Conservation (phyloP, 2,329 filamentous ascomycete species). For the Decorospora gaudefroyi region DNA sequence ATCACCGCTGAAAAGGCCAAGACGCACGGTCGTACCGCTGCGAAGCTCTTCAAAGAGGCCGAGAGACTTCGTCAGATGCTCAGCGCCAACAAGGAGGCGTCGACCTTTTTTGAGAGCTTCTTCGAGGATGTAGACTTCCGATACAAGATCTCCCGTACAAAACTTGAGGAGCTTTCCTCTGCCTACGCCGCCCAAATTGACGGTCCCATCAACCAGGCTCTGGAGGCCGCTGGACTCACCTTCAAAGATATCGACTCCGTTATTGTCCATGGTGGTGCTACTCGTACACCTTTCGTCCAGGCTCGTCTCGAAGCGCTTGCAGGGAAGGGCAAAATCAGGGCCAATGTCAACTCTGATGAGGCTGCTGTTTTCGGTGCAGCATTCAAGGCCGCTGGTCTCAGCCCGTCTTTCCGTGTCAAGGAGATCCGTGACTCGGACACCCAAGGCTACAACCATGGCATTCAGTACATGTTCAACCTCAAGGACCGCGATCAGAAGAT, state of each 20-base stretch:
- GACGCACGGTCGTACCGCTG: constrained; percentile 78
- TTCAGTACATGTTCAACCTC: constrained; percentile 74
- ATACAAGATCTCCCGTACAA: constrained; percentile 79
- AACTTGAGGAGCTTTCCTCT: constrained; percentile 79
- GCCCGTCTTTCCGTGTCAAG: constrained; percentile 96
- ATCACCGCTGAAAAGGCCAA: constrained; percentile 67
- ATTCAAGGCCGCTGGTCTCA: constrained; percentile 90
- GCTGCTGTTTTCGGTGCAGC: constrained; percentile 94
- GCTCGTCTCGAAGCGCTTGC: constrained; percentile 78
- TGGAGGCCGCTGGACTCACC: constrained; percentile 72
- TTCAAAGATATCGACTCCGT: constrained; percentile 81
- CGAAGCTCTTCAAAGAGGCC: constrained; percentile 91
- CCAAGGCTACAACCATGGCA: constrained; percentile 71
- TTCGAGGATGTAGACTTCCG: constrained; percentile 92
- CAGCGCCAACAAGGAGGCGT: constrained; percentile 86
- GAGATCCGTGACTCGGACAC: constrained; percentile 86
- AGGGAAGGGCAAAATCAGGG: constrained; percentile 78
- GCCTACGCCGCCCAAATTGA: constrained; percentile 70
- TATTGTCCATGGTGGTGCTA: constrained; percentile 88
- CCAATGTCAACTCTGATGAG: constrained; percentile 96
- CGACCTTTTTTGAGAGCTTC: constrained; percentile 81
- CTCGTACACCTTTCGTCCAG: constrained; percentile 92
- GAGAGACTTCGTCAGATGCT: constrained; percentile 85
- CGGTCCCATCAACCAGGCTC: constrained; percentile 71
- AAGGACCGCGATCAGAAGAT: constrained; percentile 78